Evolutionary conservation across 1,284 basidiomycete species (phyloP).

Genomic region (Pseudozyma sp.): DNA sequence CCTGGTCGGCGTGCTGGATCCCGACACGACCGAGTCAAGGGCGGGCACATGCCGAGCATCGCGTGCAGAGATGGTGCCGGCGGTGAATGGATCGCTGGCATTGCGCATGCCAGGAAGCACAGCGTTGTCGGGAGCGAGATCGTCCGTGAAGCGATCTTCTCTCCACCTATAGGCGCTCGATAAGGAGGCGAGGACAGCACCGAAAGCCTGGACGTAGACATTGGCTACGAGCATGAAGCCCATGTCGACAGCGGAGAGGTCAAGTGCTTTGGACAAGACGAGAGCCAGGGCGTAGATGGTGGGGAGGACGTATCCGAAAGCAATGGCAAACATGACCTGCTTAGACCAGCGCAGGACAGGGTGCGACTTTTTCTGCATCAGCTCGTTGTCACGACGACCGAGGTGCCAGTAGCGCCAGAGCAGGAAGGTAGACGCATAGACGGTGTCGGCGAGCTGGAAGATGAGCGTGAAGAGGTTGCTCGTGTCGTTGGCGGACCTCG

Average conservation of each 20-base stretch:
- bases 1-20: conserved; percentile 14
- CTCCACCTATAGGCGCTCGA: conserved; percentile 49
- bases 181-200: conserved; percentile 46
- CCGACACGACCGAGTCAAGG: conserved; percentile 17
- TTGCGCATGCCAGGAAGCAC: conserved; percentile 40
- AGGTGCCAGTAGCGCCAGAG: conserved; percentile 51
- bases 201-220: conserved; percentile 51
- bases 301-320: conserved; percentile 45
- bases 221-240: conserved; percentile 58
- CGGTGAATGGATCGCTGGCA: conserved; percentile 20
- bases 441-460: conserved; percentile 45
- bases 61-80: conserved; percentile 1
- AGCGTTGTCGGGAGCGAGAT: conserved; percentile 42
- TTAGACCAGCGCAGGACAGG: conserved; percentile 20
- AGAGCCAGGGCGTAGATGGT: conserved; percentile 47
- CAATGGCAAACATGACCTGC: conserved; percentile 45
- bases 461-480: conserved; percentile 42
- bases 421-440: conserved; percentile 43
- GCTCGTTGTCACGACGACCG: conserved; percentile 41
- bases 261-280: conserved; percentile 29
- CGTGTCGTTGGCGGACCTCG: conserved; percentile 30
- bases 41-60: conserved; percentile 5
- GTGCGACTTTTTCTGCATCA: conserved; percentile 35
- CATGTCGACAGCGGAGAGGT: conserved; percentile 29
- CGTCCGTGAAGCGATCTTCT: conserved; percentile 49